Base-by-base conservation (phyloP, 768 basidiomycete species). In the Tricholoma sp. region DNA sequence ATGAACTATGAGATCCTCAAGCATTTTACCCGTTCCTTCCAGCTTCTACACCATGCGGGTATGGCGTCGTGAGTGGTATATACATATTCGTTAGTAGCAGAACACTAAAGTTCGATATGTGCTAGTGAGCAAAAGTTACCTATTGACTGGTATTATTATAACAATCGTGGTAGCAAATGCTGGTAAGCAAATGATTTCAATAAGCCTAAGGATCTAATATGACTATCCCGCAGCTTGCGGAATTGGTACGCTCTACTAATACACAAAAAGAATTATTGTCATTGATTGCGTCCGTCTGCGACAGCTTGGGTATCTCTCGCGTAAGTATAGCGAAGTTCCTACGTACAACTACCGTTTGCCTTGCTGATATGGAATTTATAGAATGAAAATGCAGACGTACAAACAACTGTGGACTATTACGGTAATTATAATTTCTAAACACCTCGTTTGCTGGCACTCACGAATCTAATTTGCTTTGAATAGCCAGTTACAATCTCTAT, bases 21-120 rank as follows among this genome's bases (percentile, higher is more conserved):
- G 41, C 8, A 39, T 29, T 3, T 50, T 20, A 24, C 42, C 12
- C 15, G 9, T 32, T 51, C 13, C 15, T 28, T 13, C 4, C 47
- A 81, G 78, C 41, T 84, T 83, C 67, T 73, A 82, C 57, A 64
- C 73, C 0, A 66, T 74, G 59, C 79, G 82, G 1, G 70, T 84
- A 2, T 84, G 77, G 71, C 72, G 67, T 50, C 62, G 77, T 78
- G 53, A 61, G 76, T 68, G 44, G 13, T 44, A 24, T 9, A 6
- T 7, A 24, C 31, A 8, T 17, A 11, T 2, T 13, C 20, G 12
- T 8, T 32, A 39, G 28, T 4, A 42, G 24, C 24, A 24, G 24
- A 2, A 1, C 24, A 24, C 24, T 24, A 24, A 24, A 15, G 17
- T 51, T 1, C 20, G 51, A 50, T 50, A 33, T n/a, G 13, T 11